These are phyloP conservation scores for Asterophora lycoperdoides DNA, from an alignment of 768 basidiomycete species.

Conservation along the genomic window DNA sequence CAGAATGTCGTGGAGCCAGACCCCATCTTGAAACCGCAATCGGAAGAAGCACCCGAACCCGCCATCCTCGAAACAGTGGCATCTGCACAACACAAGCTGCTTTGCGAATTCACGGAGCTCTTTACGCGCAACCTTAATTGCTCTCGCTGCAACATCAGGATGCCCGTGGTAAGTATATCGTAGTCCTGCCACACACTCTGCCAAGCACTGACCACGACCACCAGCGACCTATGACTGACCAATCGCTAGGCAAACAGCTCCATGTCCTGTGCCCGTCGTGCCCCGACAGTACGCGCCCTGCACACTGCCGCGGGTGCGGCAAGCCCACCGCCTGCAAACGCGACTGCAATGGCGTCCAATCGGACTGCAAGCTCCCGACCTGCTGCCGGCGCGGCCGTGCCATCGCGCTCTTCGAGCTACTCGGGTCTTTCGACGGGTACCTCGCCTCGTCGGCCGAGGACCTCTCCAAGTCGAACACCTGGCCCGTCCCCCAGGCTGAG, in stretches of 20 bases:
- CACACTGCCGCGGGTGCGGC: constrained; percentile 14
- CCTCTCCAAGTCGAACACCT: neutral
- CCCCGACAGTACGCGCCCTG: neutral
- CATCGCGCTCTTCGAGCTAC: constrained; percentile 12
- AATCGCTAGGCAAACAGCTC: constrained; percentile 1
- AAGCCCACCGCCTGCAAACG: constrained; percentile 3
- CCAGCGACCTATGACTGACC: neutral
- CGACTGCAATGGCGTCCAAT: neutral
- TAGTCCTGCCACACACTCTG: neutral
- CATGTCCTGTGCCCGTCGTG: constrained; percentile 12
- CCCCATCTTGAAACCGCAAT: neutral
- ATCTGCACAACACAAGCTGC: neutral
- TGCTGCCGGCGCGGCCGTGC: constrained; percentile 15
- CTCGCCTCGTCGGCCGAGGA: neutral
- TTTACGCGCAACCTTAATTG: constrained; percentile 8
- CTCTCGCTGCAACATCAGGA: neutral
- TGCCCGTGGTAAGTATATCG: constrained; percentile 3
- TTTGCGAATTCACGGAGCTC: constrained; percentile 2
- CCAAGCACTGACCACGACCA: neutral
- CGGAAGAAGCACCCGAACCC: neutral
- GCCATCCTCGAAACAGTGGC: neutral
- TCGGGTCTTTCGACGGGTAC: constrained; percentile 11
- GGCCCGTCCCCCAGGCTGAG: constrained; percentile 1
- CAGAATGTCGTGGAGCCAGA: neutral
- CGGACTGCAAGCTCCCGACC: constrained; percentile 1